Base-by-base conservation (phyloP, 1,284 basidiomycete species). In the Malassezia cuniculi region DNA sequence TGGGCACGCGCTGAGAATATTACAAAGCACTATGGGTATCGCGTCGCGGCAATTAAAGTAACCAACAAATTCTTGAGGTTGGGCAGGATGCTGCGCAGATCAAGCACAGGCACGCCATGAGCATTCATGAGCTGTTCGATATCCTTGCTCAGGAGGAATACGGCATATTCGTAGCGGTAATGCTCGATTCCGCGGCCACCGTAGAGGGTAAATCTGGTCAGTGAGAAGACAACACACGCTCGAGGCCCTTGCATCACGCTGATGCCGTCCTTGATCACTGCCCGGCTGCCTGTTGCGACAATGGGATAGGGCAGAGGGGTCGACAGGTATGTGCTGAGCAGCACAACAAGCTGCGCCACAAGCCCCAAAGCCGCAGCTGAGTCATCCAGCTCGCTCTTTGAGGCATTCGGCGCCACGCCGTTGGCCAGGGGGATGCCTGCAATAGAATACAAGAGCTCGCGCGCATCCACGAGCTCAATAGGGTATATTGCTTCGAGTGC, bases 161-260 rank as follows among this genome's bases (percentile, higher is more conserved):
- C 87, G 7, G 81, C 93, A 69, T 97, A 99, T 66, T 97, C 90
- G 67, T 93, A 99, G 19, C 93, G 76, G 69, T 95, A 95, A 27
- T 80, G 79, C 66, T 97, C 93, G 40, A 94, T 86, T 8, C 87
- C 86, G 68, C 79, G 84, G 0, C 82, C 81, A n/a, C n/a, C n/a
- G 65, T 87, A 95, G 24, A 99, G 71, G 8, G 90, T 89, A 66
- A 65, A 65, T 2, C 42, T 47, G 25, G 18, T 28, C 18, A 20
- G 14, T n/a, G n/a, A 21, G 20, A 14, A 29, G 27, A 17, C 4
- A 12, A 40, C 47, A 31, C 30, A 46, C 25, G 54, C 51, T 17
- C 62, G 37, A 0, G 61, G 61, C 9, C 63, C 61, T 14, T 36
- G 45, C 61, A 66, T 66, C 10, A 60, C 36, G 41, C 58, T 61